Evolutionary conservation across 1,284 basidiomycete genomes (phyloP).

Genomic region (Phaffia rhodozyma): DNA sequence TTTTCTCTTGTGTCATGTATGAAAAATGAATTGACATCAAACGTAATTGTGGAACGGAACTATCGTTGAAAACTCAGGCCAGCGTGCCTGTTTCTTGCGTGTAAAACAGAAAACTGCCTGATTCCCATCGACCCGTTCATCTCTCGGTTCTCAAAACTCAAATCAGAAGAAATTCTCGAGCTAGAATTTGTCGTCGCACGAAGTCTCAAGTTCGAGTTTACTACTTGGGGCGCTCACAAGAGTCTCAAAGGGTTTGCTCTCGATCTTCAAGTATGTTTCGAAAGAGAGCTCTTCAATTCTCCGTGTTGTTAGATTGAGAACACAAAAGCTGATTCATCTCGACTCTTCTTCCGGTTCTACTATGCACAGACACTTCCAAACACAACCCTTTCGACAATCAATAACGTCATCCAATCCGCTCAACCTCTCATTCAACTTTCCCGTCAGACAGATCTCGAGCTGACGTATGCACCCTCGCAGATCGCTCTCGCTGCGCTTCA

Average conservation of each 20-base stretch:
- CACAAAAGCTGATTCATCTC: neutral
- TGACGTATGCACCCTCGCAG: constrained; percentile 84
- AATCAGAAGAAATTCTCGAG: constrained; percentile 69
- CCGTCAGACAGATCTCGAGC: constrained; percentile 79
- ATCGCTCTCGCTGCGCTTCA: constrained; percentile 78
- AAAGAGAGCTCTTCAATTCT: neutral
- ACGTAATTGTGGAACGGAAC: neutral
- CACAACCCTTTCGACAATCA: neutral
- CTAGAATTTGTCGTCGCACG: constrained; percentile 93
- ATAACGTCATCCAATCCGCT: neutral
- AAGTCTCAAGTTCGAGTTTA: constrained; percentile 83
- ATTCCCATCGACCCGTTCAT: constrained; percentile 78
- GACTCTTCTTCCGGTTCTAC: neutral
- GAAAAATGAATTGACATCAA: constrained; percentile 7
- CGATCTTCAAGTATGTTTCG: constrained; percentile 63
- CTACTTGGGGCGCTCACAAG: constrained; percentile 78
- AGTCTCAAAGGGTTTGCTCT: constrained; percentile 81
- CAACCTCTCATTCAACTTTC: constrained; percentile 48
- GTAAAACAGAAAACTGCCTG: constrained; percentile 90
- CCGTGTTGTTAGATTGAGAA: neutral
- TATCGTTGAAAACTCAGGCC: constrained; percentile 47
- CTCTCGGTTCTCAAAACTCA: constrained; percentile 62
- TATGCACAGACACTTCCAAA: neutral
- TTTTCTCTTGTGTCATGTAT: constrained; percentile 5
- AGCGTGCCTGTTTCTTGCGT: constrained; percentile 85